Evolutionary conservation across 257 asterid species (phyloP).

Genomic region (Nicotiana sylvestris): DNA sequence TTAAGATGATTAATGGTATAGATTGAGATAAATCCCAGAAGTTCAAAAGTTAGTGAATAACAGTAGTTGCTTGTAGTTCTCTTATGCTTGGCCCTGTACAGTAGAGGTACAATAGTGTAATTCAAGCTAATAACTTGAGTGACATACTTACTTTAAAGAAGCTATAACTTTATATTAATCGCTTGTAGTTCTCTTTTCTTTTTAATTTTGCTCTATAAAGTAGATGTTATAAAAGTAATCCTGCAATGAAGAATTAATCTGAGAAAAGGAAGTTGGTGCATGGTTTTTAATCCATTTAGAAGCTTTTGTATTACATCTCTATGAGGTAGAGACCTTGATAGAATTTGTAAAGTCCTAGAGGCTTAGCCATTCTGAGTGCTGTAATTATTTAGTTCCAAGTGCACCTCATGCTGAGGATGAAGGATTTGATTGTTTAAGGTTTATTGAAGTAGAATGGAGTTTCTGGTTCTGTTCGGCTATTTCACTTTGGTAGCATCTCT

Average conservation of each 20-base stretch:
- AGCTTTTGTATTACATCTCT: neutral
- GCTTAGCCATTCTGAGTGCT: neutral
- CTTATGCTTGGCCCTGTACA: neutral
- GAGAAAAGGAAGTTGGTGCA: neutral
- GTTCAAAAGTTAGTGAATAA: neutral
- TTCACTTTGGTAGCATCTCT: neutral
- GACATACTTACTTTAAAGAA: neutral
- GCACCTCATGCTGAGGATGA: too few species aligned
- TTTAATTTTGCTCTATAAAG: neutral
- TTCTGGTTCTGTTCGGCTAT: neutral
- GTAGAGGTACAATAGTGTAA: neutral
- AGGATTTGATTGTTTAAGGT: neutral
- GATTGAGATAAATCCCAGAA: neutral
- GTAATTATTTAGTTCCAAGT: neutral
- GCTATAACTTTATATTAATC: neutral
- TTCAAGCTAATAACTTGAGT: neutral
- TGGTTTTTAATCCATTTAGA: neutral
- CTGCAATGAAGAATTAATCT: neutral
- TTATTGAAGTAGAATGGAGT: neutral
- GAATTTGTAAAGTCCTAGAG: neutral
- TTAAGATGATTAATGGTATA: neutral
- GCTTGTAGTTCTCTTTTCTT: neutral
- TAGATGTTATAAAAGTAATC: neutral
- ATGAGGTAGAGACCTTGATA: neutral
- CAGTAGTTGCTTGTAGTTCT: neutral